Evolutionary conservation across 2,329 filamentous ascomycete genomes (phyloP), one percentile per base, ranked within the genome.

Genomic region (Pezicula rhizophila): DNA sequence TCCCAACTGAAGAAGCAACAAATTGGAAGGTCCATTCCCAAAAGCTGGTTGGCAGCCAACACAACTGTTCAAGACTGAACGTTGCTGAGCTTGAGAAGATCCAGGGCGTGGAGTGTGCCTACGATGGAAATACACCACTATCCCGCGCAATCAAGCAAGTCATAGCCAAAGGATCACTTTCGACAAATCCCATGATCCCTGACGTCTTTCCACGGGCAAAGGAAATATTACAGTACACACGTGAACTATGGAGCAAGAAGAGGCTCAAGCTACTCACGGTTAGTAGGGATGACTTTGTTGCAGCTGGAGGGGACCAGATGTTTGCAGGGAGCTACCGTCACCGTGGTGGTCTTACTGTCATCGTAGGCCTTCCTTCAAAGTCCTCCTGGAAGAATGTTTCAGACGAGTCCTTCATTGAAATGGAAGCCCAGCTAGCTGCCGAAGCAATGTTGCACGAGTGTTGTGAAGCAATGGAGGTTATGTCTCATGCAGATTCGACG

Each of bases 401-500:
- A 11, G 49, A 45, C 12, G 31, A 41, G 8, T 12, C 23, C 6
- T 48, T 33, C 18, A 15, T 46, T 8, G 26, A 38, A 14, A 18
- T 46, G 35, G 46, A 59, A n/a, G 52, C 53, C 4, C 51, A 55
- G 48, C 49, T 62, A 15, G 40, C 56, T 11, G 52, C 64, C 4
- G 67, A 68, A 50, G 61, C 60, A 4, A 56, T 68, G n/a, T 50
- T 69, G 3, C 66, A 68, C 48, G 66, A 69, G 46, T 59, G 60
- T 5, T 59, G 64, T 4, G 58, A 64, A 8, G 58, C 60, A 3
- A 55, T 61, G 17, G 52, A 66, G 18, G 50, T 56, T 4, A 52
- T 66, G 8, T 52, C 56, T 5, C 58, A 63, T 20, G 51, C 53
- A 8, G 58, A 64, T 14, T 65, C 66, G 2, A 57, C 64, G 5